These are phyloP conservation scores for Starmera stellimalicola DNA, from an alignment of 1,139 yeast species.

Conservation along the genomic window DNA sequence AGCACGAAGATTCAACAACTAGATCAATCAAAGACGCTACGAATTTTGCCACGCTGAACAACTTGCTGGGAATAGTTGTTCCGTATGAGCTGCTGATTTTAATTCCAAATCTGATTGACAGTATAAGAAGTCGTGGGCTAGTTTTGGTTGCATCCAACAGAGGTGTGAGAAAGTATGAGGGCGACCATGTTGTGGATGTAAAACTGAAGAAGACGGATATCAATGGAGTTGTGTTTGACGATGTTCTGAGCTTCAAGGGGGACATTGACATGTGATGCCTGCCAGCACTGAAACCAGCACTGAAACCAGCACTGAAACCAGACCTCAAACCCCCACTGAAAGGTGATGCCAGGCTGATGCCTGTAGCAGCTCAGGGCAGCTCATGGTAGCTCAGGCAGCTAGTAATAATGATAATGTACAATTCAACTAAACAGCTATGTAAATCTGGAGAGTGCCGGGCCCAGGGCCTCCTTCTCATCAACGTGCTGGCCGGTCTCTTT, in stretches of 20 bases:
- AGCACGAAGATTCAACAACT: slow-evolving; percentile 32
- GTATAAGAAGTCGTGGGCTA: slow-evolving; percentile 73
- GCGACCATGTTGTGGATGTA: background rate
- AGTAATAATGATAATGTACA: too few species aligned
- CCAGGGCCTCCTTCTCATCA: slow-evolving; percentile 42
- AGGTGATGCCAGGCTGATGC: too few species aligned
- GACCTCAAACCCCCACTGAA: too few species aligned
- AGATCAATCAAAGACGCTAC: slow-evolving; percentile 53
- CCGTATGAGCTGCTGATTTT: slow-evolving; percentile 61
- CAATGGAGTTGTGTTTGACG: slow-evolving; percentile 64
- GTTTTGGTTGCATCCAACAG: slow-evolving; percentile 62
- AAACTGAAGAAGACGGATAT: slow-evolving; percentile 37
- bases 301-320: too few species aligned
- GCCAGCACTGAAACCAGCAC: too few species aligned
- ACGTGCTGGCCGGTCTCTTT: slow-evolving; percentile 38
- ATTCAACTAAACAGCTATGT: too few species aligned
- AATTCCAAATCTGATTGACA: slow-evolving; percentile 68
- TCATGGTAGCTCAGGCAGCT: too few species aligned
- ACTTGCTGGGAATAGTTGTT: slow-evolving; percentile 73
- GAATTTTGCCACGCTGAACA: slow-evolving; percentile 70
- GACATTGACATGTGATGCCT: slow-evolving; percentile 47
- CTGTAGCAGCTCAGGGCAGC: too few species aligned
- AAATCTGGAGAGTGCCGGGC: slow-evolving; percentile 52
- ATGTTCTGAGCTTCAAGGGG: slow-evolving; percentile 61
- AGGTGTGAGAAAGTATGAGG: slow-evolving; percentile 18